Base-by-base conservation (phyloP, 129 eudicot genomes). In the Rutidosis leptorrhynchoides region DNA sequence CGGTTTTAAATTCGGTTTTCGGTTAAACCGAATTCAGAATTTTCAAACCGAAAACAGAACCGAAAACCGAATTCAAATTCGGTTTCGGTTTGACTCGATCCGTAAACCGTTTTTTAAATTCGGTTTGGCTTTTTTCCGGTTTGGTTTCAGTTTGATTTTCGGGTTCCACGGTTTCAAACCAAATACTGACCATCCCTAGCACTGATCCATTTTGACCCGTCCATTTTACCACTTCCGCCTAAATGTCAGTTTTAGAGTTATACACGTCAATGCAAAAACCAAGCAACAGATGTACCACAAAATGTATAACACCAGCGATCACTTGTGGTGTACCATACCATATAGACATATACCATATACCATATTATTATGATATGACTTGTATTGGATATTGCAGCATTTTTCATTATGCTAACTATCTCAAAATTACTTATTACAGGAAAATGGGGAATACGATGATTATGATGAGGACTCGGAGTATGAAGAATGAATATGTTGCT, bases 381-480 rank as follows among this genome's bases (percentile, higher is more conserved):
- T 23, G 32, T 11, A 33, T 30, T 43, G 35, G 40, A 19, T 74
- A 24, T 43, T 62, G 67, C 10, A 45, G 53, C 23, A 14, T n/a
- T 3, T 66, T 14, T 11, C 14, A 64, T n/a, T 61, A 43, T 63
- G 55, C 49, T 67, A 15, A 40, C 21, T 19, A 57, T 14, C 17
- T 46, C 28, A 54, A 20, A 46, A 65, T n/a, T 56, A 19, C 17
- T 25, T 22, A 49, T 61, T 77, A 65, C 83, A 90, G 97, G 97
- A 90, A 77, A 80, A 70, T 74, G 85, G 95, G 24, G 92, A 86
- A 71, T 71, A 80, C 37, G 63, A 55, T 24, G 74, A 72, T 43
- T 23, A 69, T 19, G 86, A 82, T 30, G 84, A 79, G 12, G 97
- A 83, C 67, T 73, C 86, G 1, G 95, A 89, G 19, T 86, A 74